These are phyloP conservation scores for Calonectria pteridis DNA, from an alignment of 2,329 filamentous ascomycete species.

Conservation along the genomic window DNA sequence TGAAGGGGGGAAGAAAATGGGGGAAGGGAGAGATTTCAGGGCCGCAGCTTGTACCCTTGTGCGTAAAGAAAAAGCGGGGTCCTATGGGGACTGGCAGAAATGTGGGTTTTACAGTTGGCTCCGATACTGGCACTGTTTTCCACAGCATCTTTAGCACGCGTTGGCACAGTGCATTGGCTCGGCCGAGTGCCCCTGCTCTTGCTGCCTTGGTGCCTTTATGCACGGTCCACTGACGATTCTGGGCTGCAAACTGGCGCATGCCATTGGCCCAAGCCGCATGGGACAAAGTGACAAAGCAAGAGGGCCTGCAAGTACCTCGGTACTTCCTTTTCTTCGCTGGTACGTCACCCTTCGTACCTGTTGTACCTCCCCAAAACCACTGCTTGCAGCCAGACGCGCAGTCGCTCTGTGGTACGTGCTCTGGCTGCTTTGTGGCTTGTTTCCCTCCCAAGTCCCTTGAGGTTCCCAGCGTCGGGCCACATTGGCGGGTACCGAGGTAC, in stretches of 20 bases:
- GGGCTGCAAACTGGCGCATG: not conserved
- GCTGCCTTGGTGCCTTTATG: constrained; percentile 16
- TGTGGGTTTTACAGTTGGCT: not conserved
- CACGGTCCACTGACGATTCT: constrained; percentile 12
- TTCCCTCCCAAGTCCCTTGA: not conserved
- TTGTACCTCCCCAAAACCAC: constrained; percentile 23
- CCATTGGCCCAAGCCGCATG: not conserved
- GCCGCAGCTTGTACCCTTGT: constrained; percentile 25
- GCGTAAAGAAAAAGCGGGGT: constrained; percentile 6
- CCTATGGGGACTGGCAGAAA: constrained; percentile 13
- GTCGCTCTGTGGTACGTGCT: constrained; percentile 6
- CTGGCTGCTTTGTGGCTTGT: constrained; percentile 19
- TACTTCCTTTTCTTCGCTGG: constrained; percentile 18
- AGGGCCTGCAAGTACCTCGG: constrained; percentile 12
- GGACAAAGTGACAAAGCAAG: constrained; percentile 9
- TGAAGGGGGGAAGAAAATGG: constrained; percentile 47
- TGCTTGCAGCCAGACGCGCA: not conserved
- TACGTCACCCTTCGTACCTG: constrained; percentile 34
- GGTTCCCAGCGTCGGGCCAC: constrained; percentile 6
- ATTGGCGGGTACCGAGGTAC: constrained; percentile 24
- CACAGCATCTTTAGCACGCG: accelerated
- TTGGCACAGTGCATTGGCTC: not conserved
- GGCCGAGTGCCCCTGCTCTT: constrained; percentile 14
- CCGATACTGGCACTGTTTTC: not conserved
- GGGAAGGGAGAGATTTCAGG: constrained; percentile 41